A percentile compares a stretch with the other conserved stretches of the same genome.
phyloP scores from a whole-genome alignment of 768 basidiomycete genomes.

The Mycena metata region DNA sequence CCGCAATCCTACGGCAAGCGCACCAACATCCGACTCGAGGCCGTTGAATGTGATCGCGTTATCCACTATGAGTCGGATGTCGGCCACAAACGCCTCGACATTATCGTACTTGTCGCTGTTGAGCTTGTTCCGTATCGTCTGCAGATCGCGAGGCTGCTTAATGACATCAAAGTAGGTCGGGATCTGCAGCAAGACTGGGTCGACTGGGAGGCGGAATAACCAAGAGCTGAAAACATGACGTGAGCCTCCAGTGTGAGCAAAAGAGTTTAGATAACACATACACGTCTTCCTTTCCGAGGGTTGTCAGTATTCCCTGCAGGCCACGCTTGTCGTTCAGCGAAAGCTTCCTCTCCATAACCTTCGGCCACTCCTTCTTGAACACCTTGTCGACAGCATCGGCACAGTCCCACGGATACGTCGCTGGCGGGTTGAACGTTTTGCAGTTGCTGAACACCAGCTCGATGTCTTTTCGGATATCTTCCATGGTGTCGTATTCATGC shows the following conservation, averaged over 20 bases:
- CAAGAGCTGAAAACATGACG: constrained; percentile 67
- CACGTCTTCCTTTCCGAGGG: constrained; percentile 77
- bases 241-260: background rate
- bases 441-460: constrained; percentile 92
- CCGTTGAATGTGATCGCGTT: constrained; percentile 95
- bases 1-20: constrained; percentile 64
- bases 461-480: constrained; percentile 83
- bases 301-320: constrained; percentile 77
- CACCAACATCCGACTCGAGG: constrained; percentile 81
- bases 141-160: constrained; percentile 89
- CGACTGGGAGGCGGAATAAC: constrained; percentile 89
- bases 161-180: constrained; percentile 93
- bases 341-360: constrained; percentile 79
- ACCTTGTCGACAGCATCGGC: constrained; percentile 80
- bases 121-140: constrained; percentile 84
- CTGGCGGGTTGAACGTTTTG: constrained; percentile 90
- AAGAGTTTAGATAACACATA: constrained; percentile 51
- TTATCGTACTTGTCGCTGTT: constrained; percentile 87
- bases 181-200: constrained; percentile 84
- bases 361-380: constrained; percentile 91
- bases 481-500: constrained; percentile 83
- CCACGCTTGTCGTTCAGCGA: constrained; percentile 85
- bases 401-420: constrained; percentile 78
- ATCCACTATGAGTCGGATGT: constrained; percentile 87
- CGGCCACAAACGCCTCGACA: constrained; percentile 83